phyloP scores from a whole-genome alignment of 2,329 filamentous ascomycete genomes.

The Escovopsis sp. region DNA sequence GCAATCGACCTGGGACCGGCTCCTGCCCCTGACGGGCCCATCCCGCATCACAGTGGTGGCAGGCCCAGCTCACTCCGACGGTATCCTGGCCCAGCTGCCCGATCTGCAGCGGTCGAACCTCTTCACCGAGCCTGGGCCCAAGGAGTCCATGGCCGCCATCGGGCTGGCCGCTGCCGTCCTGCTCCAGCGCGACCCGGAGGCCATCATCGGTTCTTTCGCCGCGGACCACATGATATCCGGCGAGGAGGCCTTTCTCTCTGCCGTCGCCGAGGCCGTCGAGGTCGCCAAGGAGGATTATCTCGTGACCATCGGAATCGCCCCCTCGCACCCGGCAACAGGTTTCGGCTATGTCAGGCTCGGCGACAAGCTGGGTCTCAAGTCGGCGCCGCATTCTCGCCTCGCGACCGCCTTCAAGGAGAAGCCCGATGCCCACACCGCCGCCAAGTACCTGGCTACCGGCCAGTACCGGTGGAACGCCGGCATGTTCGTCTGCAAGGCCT shows the following conservation, averaged over 20 bases:
- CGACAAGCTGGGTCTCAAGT: slow-evolving; percentile 9
- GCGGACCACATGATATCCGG: slow-evolving; percentile 15
- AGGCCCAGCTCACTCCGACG: slow-evolving; percentile 12
- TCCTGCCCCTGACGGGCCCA: slow-evolving; percentile 13
- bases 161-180: slow-evolving; percentile 14
- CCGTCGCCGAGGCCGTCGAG: slow-evolving; percentile 13
- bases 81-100: slow-evolving; percentile 12
- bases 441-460: slow-evolving; percentile 13
- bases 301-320: slow-evolving; percentile 14
- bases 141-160: slow-evolving; percentile 15
- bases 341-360: slow-evolving; percentile 14
- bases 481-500: slow-evolving; percentile 15
- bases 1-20: slow-evolving; percentile 13
- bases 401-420: slow-evolving; percentile 15
- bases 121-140: slow-evolving; percentile 14
- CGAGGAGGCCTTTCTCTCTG: slow-evolving; percentile 13
- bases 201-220: slow-evolving; percentile 13
- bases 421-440: slow-evolving; percentile 14
- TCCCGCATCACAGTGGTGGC: slow-evolving; percentile 14
- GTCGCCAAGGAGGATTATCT: slow-evolving; percentile 14
- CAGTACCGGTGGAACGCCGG: slow-evolving; percentile 15
- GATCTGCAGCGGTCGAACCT: slow-evolving; percentile 10
- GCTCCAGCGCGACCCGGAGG: slow-evolving; percentile 11
- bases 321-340: slow-evolving; percentile 14
- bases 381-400: slow-evolving; percentile 11